A percentile compares a stretch with the other conserved stretches of the same genome.
Conservation (phyloP, 2,329 filamentous ascomycete genomes). For the Atkinsonella texensis region DNA sequence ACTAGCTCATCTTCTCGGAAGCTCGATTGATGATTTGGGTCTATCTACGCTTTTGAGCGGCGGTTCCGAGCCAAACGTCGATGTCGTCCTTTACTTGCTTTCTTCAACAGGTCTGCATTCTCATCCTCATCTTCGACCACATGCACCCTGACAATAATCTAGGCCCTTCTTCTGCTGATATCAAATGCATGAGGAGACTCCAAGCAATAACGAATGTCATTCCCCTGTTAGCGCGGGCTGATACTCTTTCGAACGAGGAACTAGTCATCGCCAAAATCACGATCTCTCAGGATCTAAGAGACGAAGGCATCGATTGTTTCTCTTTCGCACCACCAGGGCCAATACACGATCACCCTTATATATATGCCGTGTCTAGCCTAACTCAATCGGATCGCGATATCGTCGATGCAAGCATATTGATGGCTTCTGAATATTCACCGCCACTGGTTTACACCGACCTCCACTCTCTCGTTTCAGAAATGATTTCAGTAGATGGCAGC, state of each 20-base stretch:
- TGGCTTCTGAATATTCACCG: slow-evolving; percentile 82
- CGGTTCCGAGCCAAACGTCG: slow-evolving; percentile 71
- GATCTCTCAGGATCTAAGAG: slow-evolving; percentile 42
- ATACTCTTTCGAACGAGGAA: slow-evolving; percentile 50
- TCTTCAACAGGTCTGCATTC: slow-evolving; percentile 46
- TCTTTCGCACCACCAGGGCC: slow-evolving; percentile 39
- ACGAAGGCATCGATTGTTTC: slow-evolving; percentile 51
- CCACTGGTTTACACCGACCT: slow-evolving; percentile 72
- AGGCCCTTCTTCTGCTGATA: slow-evolving; percentile 35
- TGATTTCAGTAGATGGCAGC: slow-evolving; percentile 70
- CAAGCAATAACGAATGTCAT: slow-evolving; percentile 71
- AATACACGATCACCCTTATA: slow-evolving; percentile 25
- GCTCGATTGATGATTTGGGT: slow-evolving; percentile 60
- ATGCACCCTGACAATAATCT: slow-evolving; percentile 9
- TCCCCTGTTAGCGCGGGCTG: slow-evolving; percentile 66
- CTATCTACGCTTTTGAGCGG: slow-evolving; percentile 67
- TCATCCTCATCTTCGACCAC: not conserved
- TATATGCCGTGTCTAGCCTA: slow-evolving; percentile 69
- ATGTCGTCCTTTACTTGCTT: slow-evolving; percentile 75
- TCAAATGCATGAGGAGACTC: slow-evolving; percentile 60
- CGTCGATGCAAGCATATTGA: slow-evolving; percentile 88
- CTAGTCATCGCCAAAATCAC: slow-evolving; percentile 46
- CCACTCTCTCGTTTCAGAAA: slow-evolving; percentile 49
- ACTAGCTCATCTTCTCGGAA: slow-evolving; percentile 17
- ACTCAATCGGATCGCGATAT: slow-evolving; percentile 60